Evolutionary conservation across 2,329 filamentous ascomycete species (phyloP).

Genomic region (Karstenula rhodostoma): DNA sequence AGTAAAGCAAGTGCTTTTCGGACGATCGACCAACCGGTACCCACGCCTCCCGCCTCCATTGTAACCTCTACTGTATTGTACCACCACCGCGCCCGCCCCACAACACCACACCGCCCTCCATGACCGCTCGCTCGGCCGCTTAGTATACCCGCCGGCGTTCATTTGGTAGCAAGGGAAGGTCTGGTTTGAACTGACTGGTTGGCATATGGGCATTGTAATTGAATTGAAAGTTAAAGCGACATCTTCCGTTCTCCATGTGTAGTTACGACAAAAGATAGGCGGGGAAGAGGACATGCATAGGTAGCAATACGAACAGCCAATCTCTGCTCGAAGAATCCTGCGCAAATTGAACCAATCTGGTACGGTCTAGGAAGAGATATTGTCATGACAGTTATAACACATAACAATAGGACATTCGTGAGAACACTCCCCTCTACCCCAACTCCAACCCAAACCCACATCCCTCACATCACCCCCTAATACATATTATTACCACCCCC

Average conservation of each 20-base stretch:
- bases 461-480: not conserved
- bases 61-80: conserved; percentile 39
- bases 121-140: conserved; percentile 27
- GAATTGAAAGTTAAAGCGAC: conserved; percentile 10
- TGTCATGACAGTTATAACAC: not conserved
- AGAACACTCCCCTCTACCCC: not conserved
- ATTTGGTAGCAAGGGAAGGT: conserved; percentile 28
- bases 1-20: conserved; percentile 65
- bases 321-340: conserved; percentile 30
- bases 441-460: not conserved
- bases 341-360: too few species aligned
- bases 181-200: not conserved
- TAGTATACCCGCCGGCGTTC: conserved; percentile 43
- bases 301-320: conserved; percentile 20
- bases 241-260: conserved; percentile 23
- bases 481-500: conserved; percentile 32
- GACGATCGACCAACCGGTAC: not conserved
- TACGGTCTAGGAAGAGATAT: conserved; percentile 13
- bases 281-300: conserved; percentile 10
- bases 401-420: not conserved
- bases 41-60: conserved; percentile 1
- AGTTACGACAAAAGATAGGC: conserved; percentile 22
- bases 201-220: conserved; percentile 26
- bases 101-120: conserved; percentile 6
- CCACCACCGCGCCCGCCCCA: conserved; percentile 26